Percentiles rank a stretch among this genome's conserved stretches.
Evolutionary conservation across 2,329 filamentous ascomycete species (phyloP).

Genomic region (Pseudovirgaria hyperparasitica): DNA sequence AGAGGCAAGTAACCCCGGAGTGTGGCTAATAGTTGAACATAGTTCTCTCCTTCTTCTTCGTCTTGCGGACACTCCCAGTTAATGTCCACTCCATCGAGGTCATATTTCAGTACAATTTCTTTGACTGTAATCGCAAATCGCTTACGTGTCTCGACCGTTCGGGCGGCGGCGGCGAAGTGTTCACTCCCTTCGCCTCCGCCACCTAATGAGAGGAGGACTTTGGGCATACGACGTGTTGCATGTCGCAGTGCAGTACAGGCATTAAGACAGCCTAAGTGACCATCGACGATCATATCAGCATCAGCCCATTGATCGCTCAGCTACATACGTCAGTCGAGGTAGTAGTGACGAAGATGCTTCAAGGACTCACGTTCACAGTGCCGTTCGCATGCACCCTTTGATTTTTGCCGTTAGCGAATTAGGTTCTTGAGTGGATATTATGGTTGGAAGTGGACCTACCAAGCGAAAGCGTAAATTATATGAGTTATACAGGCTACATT

Average conservation of each 20-base stretch:
- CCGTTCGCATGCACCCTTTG: constrained; percentile 55
- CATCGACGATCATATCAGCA: constrained; percentile 57
- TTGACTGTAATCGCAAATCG: constrained; percentile 58
- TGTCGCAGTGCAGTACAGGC: constrained; percentile 64
- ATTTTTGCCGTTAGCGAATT: not conserved
- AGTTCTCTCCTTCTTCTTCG: constrained; percentile 54
- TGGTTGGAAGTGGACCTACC: too few species aligned
- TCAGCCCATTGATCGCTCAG: constrained; percentile 72
- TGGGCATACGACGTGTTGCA: too few species aligned
- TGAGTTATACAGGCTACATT: constrained; percentile 68
- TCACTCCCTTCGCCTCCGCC: constrained; percentile 56
- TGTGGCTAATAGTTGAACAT: constrained; percentile 53
- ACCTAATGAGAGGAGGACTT: constrained; percentile 65
- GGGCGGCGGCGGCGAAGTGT: constrained; percentile 55
- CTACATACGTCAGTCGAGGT: constrained; percentile 31
- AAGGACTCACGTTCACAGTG: constrained; percentile 55
- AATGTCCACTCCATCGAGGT: constrained; percentile 65
- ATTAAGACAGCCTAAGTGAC: constrained; percentile 47
- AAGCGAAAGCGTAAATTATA: constrained; percentile 72
- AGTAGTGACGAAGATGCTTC: constrained; percentile 18
- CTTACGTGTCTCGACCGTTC: constrained; percentile 45
- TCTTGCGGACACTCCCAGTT: constrained; percentile 69
- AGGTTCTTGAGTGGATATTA: constrained; percentile 2
- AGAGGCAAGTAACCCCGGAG: constrained; percentile 56
- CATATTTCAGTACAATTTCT: constrained; percentile 56